phyloP scores from a whole-genome alignment of 2,329 filamentous ascomycete species.

The Beauveria scarabaeidicola region DNA sequence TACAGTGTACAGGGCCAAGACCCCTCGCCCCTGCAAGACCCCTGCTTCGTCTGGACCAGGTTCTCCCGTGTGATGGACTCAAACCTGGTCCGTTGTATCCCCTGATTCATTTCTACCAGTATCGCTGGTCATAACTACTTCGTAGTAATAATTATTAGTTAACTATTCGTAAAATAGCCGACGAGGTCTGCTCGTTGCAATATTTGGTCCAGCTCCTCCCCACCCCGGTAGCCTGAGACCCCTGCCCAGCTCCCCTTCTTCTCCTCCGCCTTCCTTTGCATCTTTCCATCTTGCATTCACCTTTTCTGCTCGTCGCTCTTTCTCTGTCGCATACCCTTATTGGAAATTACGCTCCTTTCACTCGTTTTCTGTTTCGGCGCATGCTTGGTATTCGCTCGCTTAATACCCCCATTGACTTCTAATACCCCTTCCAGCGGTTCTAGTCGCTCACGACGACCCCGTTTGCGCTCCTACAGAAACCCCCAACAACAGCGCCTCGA shows the following conservation, averaged over 20 bases:
- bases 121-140: background rate
- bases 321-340: background rate
- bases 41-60: too few relatives aligned
- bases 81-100: too few relatives aligned
- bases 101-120: too few relatives aligned
- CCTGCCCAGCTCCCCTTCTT: background rate
- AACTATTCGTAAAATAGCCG: too few relatives aligned
- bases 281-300: background rate
- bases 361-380: background rate
- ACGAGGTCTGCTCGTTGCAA: background rate
- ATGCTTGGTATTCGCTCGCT: background rate
- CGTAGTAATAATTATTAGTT: too few relatives aligned
- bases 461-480: background rate
- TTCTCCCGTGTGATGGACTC: too few relatives aligned
- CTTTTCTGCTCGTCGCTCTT: conserved; percentile 6
- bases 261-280: background rate
- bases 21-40: too few relatives aligned
- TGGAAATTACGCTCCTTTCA: background rate
- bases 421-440: background rate
- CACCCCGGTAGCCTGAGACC: too few relatives aligned
- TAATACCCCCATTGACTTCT: background rate
- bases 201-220: background rate
- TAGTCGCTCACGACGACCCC: background rate
- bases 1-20: too few relatives aligned
- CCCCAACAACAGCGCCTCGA: background rate